Evolutionary conservation across 169 alveolate genomes (phyloP), one percentile per base, ranked within the genome.

Genomic region (Plasmodium adleri): DNA sequence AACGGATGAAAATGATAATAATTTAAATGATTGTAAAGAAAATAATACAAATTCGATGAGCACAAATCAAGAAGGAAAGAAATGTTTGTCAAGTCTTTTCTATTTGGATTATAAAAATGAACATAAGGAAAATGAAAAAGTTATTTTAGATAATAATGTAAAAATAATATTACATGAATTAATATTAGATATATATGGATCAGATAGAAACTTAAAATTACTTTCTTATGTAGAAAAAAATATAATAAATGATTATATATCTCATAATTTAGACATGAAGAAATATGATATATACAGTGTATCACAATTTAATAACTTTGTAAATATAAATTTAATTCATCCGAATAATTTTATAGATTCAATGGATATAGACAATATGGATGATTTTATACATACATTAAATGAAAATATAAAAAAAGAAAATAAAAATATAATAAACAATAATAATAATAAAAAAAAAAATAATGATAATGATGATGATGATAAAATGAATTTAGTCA

Each of bases 111-210:
- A 83, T 22, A 83, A 83, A 58, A 22, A 83, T 58, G 85, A 83
- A 24, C 91, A 83, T 26, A 83, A 60, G 13, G 39, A n/a, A 67
- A 63, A 67, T 39, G 72, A 67, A 68, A 28, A 83, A 54, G 83
- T 83, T 5, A 39, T 56, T 20, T 49, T 83, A 1, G 45, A 68
- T 1, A 60, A 68, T 17, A 43, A 63, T 56, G 73, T 45, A 0
- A 83, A 83, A n/a, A 68, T 83, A 17, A 13, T 83, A 10, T 60
- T 83, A 43, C 80, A 83, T 62, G 91, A 83, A 10, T 83, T 56
- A 6, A 83, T 83, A 68, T 83, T 83, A 58, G 85, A 83, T 49
- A 60, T 68, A 13, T 83, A 83, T 56, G 91, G 91, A 24, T 83
- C 91, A 1, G 70, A 83, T n/a, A 83, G 73, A 67, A 83, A 83